Base-by-base conservation (phyloP, 164 flowering plant genomes). In the Cinnamomum chago region DNA sequence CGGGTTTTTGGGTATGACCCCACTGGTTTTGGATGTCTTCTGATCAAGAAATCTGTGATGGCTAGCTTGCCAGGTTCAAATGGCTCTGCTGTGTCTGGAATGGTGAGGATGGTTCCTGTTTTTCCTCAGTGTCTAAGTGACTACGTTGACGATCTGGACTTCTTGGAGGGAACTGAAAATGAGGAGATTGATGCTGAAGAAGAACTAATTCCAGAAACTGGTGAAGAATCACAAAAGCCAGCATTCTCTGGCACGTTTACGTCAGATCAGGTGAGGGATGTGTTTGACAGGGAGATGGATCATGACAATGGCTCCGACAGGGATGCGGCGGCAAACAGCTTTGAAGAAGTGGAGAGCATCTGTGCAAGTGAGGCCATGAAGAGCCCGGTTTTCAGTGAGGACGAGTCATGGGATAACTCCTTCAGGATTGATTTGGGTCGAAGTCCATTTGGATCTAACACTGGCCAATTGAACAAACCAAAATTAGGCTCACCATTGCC, bases 1-100 rank as follows among this genome's bases (percentile, higher is more conserved):
- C 85, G 88, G 71, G 91, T 94, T 17, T 92, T 94, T 78, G 98
- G 97, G 5, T 86, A 82, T 70, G 90, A 91, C 74, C 97, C 98
- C 20, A 89, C 97, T 58, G 98, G 97, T 3, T 92, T 92, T 79
- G 92, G 94, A 0, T 94, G 97, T 75, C 86, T 94, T 35, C 84
- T 94, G 22, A 84, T 92, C 80, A 92, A 92, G 86, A 94, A 94
- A 85, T 86, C 98, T 15, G 87, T 83, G 50, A 88, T 90, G 83
- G 79, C 74, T 28, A 87, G 86, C 77, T 76, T 90, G 78, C 88
- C 87, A 70, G 86, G 73, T 74, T 88, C 85, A 68, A 60, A 81
- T 24, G 90, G 91, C 27, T 74, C 50, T 65, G 79, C 90, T 17
- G 91, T 90, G 5, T 83, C 90, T 27, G 93, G 93, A 30, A 90